Evolutionary conservation across 805 yeast species (phyloP).

Genomic region (Candida schatavii): DNA sequence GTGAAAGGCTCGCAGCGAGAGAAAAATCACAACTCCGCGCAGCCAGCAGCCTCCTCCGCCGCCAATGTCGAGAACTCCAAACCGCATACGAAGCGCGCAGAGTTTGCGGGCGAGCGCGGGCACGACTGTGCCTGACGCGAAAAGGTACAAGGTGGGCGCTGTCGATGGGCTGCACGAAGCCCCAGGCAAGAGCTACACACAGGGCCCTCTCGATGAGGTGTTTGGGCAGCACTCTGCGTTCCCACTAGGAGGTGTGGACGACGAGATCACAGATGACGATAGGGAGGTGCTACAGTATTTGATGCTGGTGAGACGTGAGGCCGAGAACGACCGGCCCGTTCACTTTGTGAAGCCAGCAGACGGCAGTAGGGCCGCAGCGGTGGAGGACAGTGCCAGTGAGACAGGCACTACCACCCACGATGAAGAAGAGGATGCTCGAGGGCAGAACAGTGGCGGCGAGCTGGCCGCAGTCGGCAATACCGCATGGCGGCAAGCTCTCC

Average conservation of each 20-base stretch:
- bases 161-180: neutral
- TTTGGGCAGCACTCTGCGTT: constrained; percentile 33
- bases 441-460: too few relatives aligned
- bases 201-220: constrained; percentile 22
- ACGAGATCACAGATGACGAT: constrained; percentile 6
- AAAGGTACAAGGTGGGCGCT: constrained; percentile 1
- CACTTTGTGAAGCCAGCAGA: constrained; percentile 7
- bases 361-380: neutral
- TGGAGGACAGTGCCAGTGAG: neutral
- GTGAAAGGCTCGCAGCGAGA: too few relatives aligned
- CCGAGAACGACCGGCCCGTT: constrained; percentile 20
- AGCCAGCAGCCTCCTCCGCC: too few relatives aligned
- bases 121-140: neutral
- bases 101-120: neutral
- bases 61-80: neutral
- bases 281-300: constrained; percentile 24
- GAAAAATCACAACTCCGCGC: too few relatives aligned
- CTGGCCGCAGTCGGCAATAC: neutral
- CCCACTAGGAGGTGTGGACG: constrained; percentile 10
- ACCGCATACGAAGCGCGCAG: neutral
- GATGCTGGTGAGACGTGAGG: constrained; percentile 28
- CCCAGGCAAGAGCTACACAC: constrained; percentile 3
- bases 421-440: neutral
- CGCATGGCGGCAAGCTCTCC: constrained; percentile 9
- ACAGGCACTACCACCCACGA: constrained; percentile 4